Percentiles rank a stretch among this genome's conserved stretches.
phyloP scores from a whole-genome alignment of 805 yeast genomes.

The Starmerella asiatica region DNA sequence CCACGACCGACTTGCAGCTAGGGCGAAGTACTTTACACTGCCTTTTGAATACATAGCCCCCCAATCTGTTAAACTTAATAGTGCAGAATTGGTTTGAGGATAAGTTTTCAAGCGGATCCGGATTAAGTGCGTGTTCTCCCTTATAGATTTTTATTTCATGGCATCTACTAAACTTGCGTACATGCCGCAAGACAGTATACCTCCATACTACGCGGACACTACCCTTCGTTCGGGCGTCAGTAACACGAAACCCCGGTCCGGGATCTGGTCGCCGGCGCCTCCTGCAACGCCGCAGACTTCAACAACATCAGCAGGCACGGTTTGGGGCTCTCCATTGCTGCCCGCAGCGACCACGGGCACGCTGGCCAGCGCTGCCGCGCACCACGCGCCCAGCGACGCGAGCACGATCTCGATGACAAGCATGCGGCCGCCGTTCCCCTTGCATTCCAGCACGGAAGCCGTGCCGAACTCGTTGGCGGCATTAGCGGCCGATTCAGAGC shows the following conservation, averaged over 20 bases:
- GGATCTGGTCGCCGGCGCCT: conserved; percentile 11
- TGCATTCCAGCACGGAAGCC: background rate
- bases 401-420: background rate
- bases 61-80: too few species aligned
- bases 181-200: conserved; percentile 12
- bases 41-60: too few species aligned
- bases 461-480: conserved; percentile 12
- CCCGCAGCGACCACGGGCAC: too few species aligned
- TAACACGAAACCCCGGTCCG: background rate
- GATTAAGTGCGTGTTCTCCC: too few species aligned
- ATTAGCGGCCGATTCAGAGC: conserved; percentile 16
- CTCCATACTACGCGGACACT: conserved; percentile 7
- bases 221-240: background rate
- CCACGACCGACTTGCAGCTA: too few species aligned
- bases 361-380: too few species aligned
- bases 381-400: background rate
- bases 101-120: too few species aligned
- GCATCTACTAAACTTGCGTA: conserved; percentile 11
- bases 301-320: conserved; percentile 8
- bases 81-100: too few species aligned
- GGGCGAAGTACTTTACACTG: too few species aligned
- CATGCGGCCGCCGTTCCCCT: background rate
- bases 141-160: conserved; percentile 5
- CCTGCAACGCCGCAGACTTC: conserved; percentile 15
- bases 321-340: conserved; percentile 15